Evolutionary conservation across 306 rosid genomes (phyloP), one percentile per base, ranked within the genome.

Genomic region (Morella rubra): DNA sequence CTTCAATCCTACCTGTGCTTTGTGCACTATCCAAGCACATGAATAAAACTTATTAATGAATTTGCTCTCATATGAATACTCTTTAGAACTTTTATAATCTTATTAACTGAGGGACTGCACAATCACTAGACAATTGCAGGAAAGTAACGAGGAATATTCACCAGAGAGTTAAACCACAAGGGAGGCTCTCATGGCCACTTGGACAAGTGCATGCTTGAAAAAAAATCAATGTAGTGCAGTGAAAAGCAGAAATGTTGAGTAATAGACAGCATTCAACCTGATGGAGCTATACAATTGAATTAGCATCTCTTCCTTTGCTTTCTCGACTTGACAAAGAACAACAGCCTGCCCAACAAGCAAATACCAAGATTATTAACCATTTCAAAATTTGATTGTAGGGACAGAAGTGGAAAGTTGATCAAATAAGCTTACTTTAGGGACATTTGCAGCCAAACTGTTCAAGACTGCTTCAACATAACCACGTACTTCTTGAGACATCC

Each of bases 401-500:
- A 51, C 18, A 7, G 51, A 58, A 68, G 42, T 19, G 41, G 6
- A 6, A 79, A 41, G 73, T 8, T 59, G 53, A 72, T 68, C 75
- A 19, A 44, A 32, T 40, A 74, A 84, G 69, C 86, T 78, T 73
- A 90, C 98, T 79, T 94, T 94, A 27, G 98, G 98, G 37, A 94
- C 97, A 84, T 92, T 94, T 44, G 98, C 98, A 82, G 95, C 98
- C 90, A 94, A 90, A 89, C 98, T 94, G 88, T 92, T 94, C 85
- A 94, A 84, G 71, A 94, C 98, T 73, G 98, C 98, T 84, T 94
- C 97, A 71, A 94, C 96, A 79, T 94, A 94, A 68, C 98, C 98
- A 61, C 98, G 94, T 41, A 94, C 98, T 89, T 94, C 98, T 82
- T 94, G 97, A 74, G 98, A 89, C 97, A 94, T 94, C 98, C 98